Base-by-base conservation (phyloP, 2,329 filamentous ascomycete genomes). In the Tympanopsis confertula region DNA sequence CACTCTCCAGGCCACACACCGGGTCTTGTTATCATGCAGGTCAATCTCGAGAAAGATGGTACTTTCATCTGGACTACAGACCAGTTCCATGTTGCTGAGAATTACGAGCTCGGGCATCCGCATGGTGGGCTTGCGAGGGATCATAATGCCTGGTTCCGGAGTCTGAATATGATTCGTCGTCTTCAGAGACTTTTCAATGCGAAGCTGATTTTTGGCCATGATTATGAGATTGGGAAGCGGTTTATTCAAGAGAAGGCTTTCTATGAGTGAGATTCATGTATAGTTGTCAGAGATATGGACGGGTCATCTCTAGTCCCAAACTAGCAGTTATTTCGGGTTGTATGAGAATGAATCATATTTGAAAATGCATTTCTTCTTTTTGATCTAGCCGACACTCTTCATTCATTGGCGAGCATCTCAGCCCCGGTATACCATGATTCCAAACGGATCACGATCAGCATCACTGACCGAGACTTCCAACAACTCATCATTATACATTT, bases 371-470 rank as follows among this genome's bases (percentile, higher is more conserved):
- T n/a, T n/a, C n/a, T n/a, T n/a, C n/a, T n/a, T n/a, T n/a, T n/a
- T n/a, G n/a, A n/a, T n/a, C n/a, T n/a, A n/a, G n/a, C n/a, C n/a
- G n/a, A n/a, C n/a, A n/a, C n/a, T n/a, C n/a, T n/a, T n/a, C n/a
- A n/a, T n/a, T n/a, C n/a, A n/a, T n/a, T n/a, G n/a, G n/a, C n/a
- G n/a, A n/a, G n/a, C n/a, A n/a, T n/a, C n/a, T n/a, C n/a, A n/a
- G n/a, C n/a, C n/a, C n/a, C n/a, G n/a, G n/a, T n/a, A n/a, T n/a
- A 33, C 17, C 30, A 78, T 65, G 43, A 84, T 74, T 13, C 74
- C 73, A 56, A 76, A 86, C 0, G 81, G 81, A 68, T 86, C 81
- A 38, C 71, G 63, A 57, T 86, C 81, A 35, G 61, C 58, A 48
- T 74, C 63, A 51, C 78, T 83, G 37, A 82, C 72, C 39, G 65